Percentiles rank a stretch among this genome's conserved stretches.
Evolutionary conservation across 306 rosid species (phyloP).

Genomic region (Cucurbita argyrosperma): DNA sequence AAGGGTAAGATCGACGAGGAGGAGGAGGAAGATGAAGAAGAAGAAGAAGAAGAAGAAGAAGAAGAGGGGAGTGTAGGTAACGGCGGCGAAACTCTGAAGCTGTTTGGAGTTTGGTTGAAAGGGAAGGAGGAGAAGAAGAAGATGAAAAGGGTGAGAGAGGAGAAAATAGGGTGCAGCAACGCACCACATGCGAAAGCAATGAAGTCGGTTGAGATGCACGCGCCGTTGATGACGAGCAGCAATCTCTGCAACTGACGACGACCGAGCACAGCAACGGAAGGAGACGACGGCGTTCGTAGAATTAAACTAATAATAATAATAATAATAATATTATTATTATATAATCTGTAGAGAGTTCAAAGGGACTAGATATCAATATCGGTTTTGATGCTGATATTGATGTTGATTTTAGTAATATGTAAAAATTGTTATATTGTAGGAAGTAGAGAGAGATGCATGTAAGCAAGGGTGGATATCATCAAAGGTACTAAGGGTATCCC

Average conservation of each 20-base stretch:
- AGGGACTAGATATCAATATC: no score
- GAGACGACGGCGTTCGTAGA: neutral
- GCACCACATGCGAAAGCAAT: slow-evolving; percentile 26
- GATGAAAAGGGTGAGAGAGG: slow-evolving; percentile 34
- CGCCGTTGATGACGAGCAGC: slow-evolving; percentile 27
- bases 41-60: neutral
- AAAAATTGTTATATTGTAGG: no score
- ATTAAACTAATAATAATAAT: neutral
- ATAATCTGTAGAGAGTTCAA: no score
- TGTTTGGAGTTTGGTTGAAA: slow-evolving; percentile 89
- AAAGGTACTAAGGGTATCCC: no score
- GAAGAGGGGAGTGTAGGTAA: neutral
- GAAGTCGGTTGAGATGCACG: slow-evolving; percentile 31
- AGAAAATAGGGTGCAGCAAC: slow-evolving; percentile 28
- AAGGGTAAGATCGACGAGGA: neutral
- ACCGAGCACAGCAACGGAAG: neutral
- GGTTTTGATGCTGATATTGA: no score
- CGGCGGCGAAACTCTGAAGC: slow-evolving; percentile 42
- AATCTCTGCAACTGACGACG: slow-evolving; percentile 44
- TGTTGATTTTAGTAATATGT: no score
- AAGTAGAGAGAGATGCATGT: no score
- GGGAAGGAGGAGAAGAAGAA: slow-evolving; percentile 11
- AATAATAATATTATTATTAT: neutral
- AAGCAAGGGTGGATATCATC: no score
- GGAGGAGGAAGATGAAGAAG: neutral